These are phyloP conservation scores for Lolium rigidum DNA, from an alignment of 176 grass and related monocot species.

Conservation along the genomic window DNA sequence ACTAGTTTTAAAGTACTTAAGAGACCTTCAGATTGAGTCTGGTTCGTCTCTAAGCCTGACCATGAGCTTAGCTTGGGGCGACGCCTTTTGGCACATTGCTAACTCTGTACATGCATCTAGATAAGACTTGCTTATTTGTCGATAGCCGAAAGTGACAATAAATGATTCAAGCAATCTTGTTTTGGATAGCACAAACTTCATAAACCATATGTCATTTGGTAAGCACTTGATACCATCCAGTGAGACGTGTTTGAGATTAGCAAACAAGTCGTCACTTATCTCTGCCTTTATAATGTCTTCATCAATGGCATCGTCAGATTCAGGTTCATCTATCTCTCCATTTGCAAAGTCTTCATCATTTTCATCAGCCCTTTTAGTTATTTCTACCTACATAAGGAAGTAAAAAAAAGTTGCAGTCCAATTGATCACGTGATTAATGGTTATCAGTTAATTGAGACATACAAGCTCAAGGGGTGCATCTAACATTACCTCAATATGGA, in stretches of 20 bases:
- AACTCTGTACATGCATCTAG: neutral
- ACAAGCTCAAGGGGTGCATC: no score
- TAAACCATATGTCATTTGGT: slow-evolving; percentile 1
- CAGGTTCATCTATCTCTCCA: no score
- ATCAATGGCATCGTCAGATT: no score
- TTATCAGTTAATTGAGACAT: neutral
- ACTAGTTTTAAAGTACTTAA: neutral
- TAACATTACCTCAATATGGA: neutral
- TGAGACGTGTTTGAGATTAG: neutral
- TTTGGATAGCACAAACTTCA: slow-evolving; percentile 22
- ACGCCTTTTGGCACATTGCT: neutral
- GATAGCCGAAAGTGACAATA: neutral
- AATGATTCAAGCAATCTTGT: slow-evolving; percentile 4
- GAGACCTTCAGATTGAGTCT: no score
- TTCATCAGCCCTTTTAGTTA: neutral
- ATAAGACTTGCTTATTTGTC: neutral
- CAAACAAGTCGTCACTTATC: no score
- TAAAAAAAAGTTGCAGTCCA: no score
- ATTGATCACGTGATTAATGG: no score
- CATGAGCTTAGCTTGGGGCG: neutral
- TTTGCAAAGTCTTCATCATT: neutral
- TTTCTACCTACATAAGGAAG: slow-evolving; percentile 5
- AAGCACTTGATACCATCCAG: neutral
- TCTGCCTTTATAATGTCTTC: neutral
- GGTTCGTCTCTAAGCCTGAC: neutral